Evolutionary conservation across 257 asterid genomes (phyloP), one percentile per base, ranked within the genome.

Genomic region (Jacaranda copaia): DNA sequence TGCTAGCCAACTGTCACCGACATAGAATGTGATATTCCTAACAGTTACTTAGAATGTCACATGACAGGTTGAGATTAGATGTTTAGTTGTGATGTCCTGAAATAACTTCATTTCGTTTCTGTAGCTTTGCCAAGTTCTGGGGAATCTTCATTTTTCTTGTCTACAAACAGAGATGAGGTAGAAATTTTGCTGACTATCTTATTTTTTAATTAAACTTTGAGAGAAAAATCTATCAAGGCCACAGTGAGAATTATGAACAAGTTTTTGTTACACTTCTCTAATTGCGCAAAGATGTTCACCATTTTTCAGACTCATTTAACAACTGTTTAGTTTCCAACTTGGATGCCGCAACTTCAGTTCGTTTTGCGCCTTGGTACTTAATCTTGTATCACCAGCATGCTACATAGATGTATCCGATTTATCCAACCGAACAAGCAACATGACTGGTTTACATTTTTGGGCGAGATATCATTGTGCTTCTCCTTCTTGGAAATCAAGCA

Each of bases 21-120:
- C 25, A 18, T 76, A 43, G 40, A 68, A 35, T n/a, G 8, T 46
- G 46, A 45, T 32, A 25, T 12, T 62, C 64, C 63, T 71, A 56
- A 16, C 32, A 25, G 9, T 59, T 76, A 68, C 43, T 3, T 20
- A 5, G n/a, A 35, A 6, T 20, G 32, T 76, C 35, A 20, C 19
- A 35, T 63, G 55, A 14, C 53, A 40, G 13, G 39, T 12, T 5
- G 14, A 68, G 15, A 49, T 32, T 8, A 13, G 36, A 53, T 35
- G 13, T 43, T 65, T 15, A 55, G 45, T 32, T 69, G 51, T 35
- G 62, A 38, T 36, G 35, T 63, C 1, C n/a, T 60, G 61, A 45
- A 60, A 32, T 36, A 16, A 3, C 65, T 49, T 48, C 65, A 35
- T 58, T 46, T 16, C 12, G 39, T 16, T 10, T 53, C 18, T n/a